Base-by-base conservation (phyloP, 1,284 basidiomycete genomes). In the Volvariella surrecta region DNA sequence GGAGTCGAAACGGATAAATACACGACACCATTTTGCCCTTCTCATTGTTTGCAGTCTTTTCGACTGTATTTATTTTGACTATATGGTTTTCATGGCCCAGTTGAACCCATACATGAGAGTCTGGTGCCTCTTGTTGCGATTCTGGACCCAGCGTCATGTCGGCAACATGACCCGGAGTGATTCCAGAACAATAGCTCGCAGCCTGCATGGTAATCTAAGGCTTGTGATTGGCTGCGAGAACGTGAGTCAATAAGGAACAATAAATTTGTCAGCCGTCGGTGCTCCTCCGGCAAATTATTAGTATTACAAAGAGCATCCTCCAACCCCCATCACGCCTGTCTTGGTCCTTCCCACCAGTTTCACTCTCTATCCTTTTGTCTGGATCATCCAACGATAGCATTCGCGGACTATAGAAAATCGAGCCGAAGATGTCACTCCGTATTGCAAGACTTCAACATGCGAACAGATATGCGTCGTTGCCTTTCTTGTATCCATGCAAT, bases 401-500 rank as follows among this genome's bases (percentile, higher is more conserved):
- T n/a, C n/a, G n/a, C n/a, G n/a, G n/a, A n/a, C n/a, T n/a, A n/a
- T n/a, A n/a, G n/a, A n/a, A n/a, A n/a, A n/a, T n/a, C n/a, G n/a
- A n/a, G 24, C 24, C 24, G 11, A 11, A 6, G 24, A 28, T 28
- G 24, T 28, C 24, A 28, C 24, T 28, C 24, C 21, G 35, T 9
- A 8, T 16, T 15, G 24, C 39, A 7, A 9, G 20, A 13, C 9
- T 41, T 18, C 24, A 41, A 11, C 24, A 41, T 28, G 39, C 39
- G 3, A 20, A 38, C 7, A 39, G 40, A 24, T 32, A 6, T 15
- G 15, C 44, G 2, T 55, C 63, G 11, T 49, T 63, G 35, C 60
- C 61, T 37, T 58, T 60, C 39, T 54, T 64, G 30, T 68, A 61
- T 51, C 60, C 64, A n/a, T 63, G 58, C 32, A 57, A 57, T 41